Base-by-base conservation (phyloP, 176 grass and related monocot species). In the Hordeum marinum region DNA sequence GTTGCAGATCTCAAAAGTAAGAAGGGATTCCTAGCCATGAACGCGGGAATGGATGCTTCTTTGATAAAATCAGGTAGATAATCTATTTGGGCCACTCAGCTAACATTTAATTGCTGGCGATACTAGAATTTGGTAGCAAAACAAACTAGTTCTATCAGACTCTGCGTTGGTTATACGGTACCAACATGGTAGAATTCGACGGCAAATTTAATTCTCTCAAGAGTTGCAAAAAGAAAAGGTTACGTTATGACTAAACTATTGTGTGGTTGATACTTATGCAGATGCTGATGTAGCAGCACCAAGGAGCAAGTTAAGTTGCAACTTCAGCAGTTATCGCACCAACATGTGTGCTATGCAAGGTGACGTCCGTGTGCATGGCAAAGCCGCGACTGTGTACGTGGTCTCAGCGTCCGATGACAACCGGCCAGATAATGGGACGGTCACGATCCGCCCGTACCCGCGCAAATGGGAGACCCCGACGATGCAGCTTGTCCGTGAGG, bases 301-400 rank as follows among this genome's bases (percentile, higher is more conserved):
- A 61, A 69, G 0, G 5, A 70, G 80, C 70, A 79, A 89, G 25
- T 26, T 90, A 24, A 83, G n/a, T 23, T 96, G 94, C 27, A 72
- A 96, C 81, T 87, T 89, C 14, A 85, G 66, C 23, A 35, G 36
- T 4, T 0, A 15, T 20, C 35, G 69, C 76, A 89, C 87, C 0
- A 45, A 91, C 64, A 85, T 62, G 50, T 96, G 94, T 67, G 46
- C 37, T 34, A 93, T 91, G 84, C 65, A 87, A 60, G 94, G 94
- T 2, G 91, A 96, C 60, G 24, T 96, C 75, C 83, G 91, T 3
- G 59, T 93, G 73, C 89, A 87, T 13, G 86, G 89, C 60, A 87
- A 80, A 10, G 68, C 84, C 10, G 90, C 68, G 18, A 65, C 39
- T 2, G 80, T 93, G 31, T 76, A 88, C 27, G 82, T 91, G 2